These are phyloP conservation scores for Penicillium dipodomyicola DNA, from an alignment of 495 filamentous ascomycete genomes.

Conservation along the genomic window DNA sequence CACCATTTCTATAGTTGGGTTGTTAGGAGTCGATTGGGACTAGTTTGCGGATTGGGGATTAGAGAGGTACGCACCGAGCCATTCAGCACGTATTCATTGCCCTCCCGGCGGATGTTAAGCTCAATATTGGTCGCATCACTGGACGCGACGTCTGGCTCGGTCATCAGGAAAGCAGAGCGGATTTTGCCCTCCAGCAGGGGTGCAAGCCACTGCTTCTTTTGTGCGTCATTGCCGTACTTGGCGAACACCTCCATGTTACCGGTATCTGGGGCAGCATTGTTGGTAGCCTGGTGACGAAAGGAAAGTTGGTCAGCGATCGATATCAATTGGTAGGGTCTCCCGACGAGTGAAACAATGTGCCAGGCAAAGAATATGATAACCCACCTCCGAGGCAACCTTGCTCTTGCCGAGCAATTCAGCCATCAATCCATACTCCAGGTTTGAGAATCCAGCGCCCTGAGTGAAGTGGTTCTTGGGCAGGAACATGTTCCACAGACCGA, in stretches of 20 bases:
- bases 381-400: conserved; percentile 68
- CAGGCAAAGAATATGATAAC: conserved; percentile 7
- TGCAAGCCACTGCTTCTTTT: conserved; percentile 82
- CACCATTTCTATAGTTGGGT: conserved; percentile 76
- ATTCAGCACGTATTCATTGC: conserved; percentile 81
- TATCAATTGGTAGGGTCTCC: neutral
- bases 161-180: conserved; percentile 90
- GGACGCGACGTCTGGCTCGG: conserved; percentile 80
- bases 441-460: conserved; percentile 86
- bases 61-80: conserved; percentile 67
- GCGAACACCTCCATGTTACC: conserved; percentile 96
- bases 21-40: neutral
- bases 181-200: conserved; percentile 84
- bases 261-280: conserved; percentile 88
- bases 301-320: neutral
- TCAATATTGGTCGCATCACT: conserved; percentile 89
- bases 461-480: conserved; percentile 90
- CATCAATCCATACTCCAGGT: conserved; percentile 92
- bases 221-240: conserved; percentile 87
- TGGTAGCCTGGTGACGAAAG: conserved; percentile 61
- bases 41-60: neutral
- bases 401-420: conserved; percentile 85
- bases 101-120: conserved; percentile 74
- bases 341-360: neutral
- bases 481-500: conserved; percentile 99